Base-by-base conservation (phyloP, 139 green algal species). In the Edaphochlamys debaryana region DNA sequence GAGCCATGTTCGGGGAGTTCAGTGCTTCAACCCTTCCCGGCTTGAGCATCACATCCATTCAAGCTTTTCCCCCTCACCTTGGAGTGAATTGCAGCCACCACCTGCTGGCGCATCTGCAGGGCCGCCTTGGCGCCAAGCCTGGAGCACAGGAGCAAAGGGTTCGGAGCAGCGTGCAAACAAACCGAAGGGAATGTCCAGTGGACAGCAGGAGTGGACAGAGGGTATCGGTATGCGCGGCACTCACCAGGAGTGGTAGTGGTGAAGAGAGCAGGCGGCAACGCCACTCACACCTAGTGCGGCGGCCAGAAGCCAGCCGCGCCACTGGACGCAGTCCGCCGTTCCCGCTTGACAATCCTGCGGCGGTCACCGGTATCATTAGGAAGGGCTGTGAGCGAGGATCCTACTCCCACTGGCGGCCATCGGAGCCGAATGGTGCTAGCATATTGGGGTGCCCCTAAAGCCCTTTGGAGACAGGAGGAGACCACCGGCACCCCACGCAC, bases 71-170 rank as follows among this genome's bases (percentile, higher is more conserved):
- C 15, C 15, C 52, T 62, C 6, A 66, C 80, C 75, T 91, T 93
- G 52, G 85, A 79, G 76, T 91, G 82, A 32, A 94, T 84, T 2
- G 84, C 79, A 4, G 87, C 72, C 19, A 87, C 73, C 1, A 79
- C 67, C 68, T 89, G 83, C 79, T 92, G 90, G 9, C 92, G 89
- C 90, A 93, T 92, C 25, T 54, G 41, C n/a, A 93, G 92, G 2
- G 92, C 94, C 79, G 87, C 83, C n/a, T 79, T 80, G 90, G 95
- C 94, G 70, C 94, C 94, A 22, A 91, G 67, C 91, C 91, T 93
- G 56, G 2, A 6, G 15, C 52, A 29, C 20, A 25, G 4, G 52
- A 4, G 6, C 17, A 30, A 4, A 3, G 9, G 13, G 19, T 27
- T 30, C 29, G 29, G 15, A 25, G 4, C 13, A 3, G 52, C n/a